Evolutionary conservation across 169 alveolate genomes (phyloP).

Genomic region (Cryptosporidium andersoni): DNA sequence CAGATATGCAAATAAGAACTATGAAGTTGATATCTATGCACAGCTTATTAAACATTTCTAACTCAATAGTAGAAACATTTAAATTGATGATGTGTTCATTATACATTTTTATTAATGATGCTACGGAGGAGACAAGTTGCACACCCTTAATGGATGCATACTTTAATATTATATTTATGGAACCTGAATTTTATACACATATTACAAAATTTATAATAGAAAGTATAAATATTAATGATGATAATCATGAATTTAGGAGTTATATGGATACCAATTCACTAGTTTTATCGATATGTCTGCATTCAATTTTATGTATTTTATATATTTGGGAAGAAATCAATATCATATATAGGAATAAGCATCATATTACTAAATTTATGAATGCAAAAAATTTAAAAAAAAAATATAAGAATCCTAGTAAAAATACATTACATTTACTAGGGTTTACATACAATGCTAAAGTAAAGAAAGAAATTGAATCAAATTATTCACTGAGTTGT

Average conservation of each 20-base stretch:
- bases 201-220: conserved; percentile 26
- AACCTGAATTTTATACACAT: conserved; percentile 9
- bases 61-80: conserved; percentile 33
- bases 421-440: too few relatives aligned
- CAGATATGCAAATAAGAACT: background rate
- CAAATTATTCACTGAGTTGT: background rate
- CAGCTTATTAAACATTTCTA: conserved; percentile 9
- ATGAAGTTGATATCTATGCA: conserved; percentile 10
- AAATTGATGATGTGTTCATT: conserved; percentile 16
- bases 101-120: background rate
- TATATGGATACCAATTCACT: background rate
- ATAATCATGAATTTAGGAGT: background rate
- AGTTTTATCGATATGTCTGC: conserved; percentile 26
- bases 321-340: conserved; percentile 60
- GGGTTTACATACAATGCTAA: too few relatives aligned
- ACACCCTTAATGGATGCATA: background rate
- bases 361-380: too few relatives aligned
- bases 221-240: background rate
- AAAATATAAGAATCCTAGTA: too few relatives aligned
- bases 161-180: conserved; percentile 16
- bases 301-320: conserved; percentile 27
- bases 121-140: background rate
- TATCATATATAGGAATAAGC: background rate
- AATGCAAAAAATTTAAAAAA: too few relatives aligned
- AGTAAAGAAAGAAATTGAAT: background rate